Base-by-base conservation (phyloP, 352 stramenopile genomes). In the Globisporangium abappressorium region DNA sequence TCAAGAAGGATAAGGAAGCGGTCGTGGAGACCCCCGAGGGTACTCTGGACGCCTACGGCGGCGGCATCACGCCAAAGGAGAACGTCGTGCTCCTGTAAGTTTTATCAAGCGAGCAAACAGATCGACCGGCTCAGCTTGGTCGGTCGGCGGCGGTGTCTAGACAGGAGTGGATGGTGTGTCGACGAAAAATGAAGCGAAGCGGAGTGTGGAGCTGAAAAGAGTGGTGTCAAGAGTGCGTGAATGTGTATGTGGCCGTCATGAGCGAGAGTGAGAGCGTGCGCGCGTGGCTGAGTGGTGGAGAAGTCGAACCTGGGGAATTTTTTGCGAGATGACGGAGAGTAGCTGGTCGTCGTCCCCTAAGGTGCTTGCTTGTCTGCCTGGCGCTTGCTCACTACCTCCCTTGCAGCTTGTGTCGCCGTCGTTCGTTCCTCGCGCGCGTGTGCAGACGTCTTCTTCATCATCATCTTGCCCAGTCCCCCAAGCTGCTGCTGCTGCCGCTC, bases 81-180 rank as follows among this genome's bases (percentile, higher is more conserved):
- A 85, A 91, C 64, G 83, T 93, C 71, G 68, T 93, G 64, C 77
- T 93, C 69, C 76, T 93, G 65, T 93, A 93, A 89, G 74, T 88
- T 62, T 62, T 62, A 62, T 62, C 56, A 49, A 62, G 33, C 56
- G 87, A 64, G 77, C 46, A 68, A 55, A n/a, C 53, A 57, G 64
- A 15, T 64, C 41, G 38, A 38, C 47, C 41, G 15, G 41, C 54
- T 60, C 28, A 30, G 28, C 20, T 12, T 15, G 47, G 7, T 28
- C 20, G 55, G 20, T 26, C 11, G 33, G n/a, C 20, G 56, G 11
- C 49, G 56, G 22, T 24, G 56, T 62, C 18, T 62, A 62, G 56
- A 62, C 11, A 49, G n/a, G 18, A 62, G 56, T 62, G 33, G 28
- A 18, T 51, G 61, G 66, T 22, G 57, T 64, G 68, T 64, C 59